Percentiles rank a stretch among this genome's conserved stretches.
These are phyloP conservation scores for Metschnikowia similis DNA, from an alignment of 805 yeast genomes.

Conservation along the genomic window DNA sequence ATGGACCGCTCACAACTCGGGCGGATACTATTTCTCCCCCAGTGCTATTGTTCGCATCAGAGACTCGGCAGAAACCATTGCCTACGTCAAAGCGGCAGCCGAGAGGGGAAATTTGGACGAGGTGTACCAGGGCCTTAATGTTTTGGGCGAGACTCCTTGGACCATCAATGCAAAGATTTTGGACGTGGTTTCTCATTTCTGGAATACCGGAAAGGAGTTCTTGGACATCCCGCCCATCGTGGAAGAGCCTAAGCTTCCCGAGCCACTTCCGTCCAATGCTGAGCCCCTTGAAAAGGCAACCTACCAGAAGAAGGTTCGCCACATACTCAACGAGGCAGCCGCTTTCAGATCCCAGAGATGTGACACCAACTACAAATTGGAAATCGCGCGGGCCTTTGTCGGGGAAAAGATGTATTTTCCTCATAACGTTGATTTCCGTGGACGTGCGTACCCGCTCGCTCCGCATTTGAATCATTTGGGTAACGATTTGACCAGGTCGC, in stretches of 20 bases:
- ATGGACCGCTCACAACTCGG: slow-evolving; percentile 78
- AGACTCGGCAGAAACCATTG: slow-evolving; percentile 84
- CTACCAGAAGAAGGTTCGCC: slow-evolving; percentile 62
- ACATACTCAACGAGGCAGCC: slow-evolving; percentile 55
- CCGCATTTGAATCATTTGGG: slow-evolving; percentile 82
- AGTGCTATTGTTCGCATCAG: slow-evolving; percentile 67
- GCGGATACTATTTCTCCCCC: slow-evolving; percentile 75
- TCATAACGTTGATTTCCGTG: slow-evolving; percentile 77
- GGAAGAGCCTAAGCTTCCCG: slow-evolving; percentile 43
- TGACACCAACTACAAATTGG: slow-evolving; percentile 88
- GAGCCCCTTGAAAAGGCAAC: slow-evolving; percentile 70
- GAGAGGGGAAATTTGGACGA: slow-evolving; percentile 58
- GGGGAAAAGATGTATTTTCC: slow-evolving; percentile 78
- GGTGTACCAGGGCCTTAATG: slow-evolving; percentile 61
- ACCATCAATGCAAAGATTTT: slow-evolving; percentile 75
- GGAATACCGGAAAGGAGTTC: slow-evolving; percentile 81
- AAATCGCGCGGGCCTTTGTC: slow-evolving; percentile 86
- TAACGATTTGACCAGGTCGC: slow-evolving; percentile 69
- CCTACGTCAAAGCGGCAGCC: slow-evolving; percentile 83
- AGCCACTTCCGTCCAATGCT: slow-evolving; percentile 55
- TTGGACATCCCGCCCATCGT: slow-evolving; percentile 61
- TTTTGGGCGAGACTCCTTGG: slow-evolving; percentile 80
- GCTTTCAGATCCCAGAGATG: slow-evolving; percentile 83
- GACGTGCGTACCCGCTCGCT: slow-evolving; percentile 77
- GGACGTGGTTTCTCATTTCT: slow-evolving; percentile 64